Base-by-base conservation (phyloP, 1,139 yeast species). In the Kluyveromyces sp. region DNA sequence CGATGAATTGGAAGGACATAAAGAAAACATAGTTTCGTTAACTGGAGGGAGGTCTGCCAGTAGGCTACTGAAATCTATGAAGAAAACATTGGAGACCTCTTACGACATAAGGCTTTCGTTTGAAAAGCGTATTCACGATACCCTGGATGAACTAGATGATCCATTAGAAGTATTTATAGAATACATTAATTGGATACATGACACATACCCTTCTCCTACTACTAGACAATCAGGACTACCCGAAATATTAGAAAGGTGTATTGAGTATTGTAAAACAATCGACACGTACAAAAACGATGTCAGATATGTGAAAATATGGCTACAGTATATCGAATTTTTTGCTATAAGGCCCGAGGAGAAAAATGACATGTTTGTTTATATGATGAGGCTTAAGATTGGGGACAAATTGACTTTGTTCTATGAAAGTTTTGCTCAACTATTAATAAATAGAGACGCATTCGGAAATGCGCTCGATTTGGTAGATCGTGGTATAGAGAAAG, bases 251-350 rank as follows among this genome's bases (percentile, higher is more conserved):
- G 96, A 89, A 60, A 67, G 81, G 43, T 83, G 95, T 53, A 81
- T 95, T 0, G 75, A 81, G 34, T 72, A 73, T 53, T 87, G 88
- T 59, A 71, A 83, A 55, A 89, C 84, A 56, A 73, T 74, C 28
- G 63, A 67, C 1, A 78, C 77, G 53, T 90, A 89, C 63, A 82
- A 80, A 51, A 84, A 90, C 61, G 97, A 90, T 60, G 78, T 89
- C 0, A 67, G 97, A 43, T 90, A 86, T 61, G 66, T 92, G 45
- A 75, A 74, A 51, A 73, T 89, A 0, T 92, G 98, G 97, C 66
- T 90, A 5, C 55, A 59, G 53, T 62, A 62, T 41, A 50, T 58
- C 28, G 56, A 59, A 30, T 41, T 59, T 4, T 61, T 58, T 43
- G 48, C 51, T 10, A 39, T 45, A 15, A 46, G 45, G 4, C n/a